Base-by-base conservation (phyloP, 345 rosid genomes). In the Trapa incisa region DNA sequence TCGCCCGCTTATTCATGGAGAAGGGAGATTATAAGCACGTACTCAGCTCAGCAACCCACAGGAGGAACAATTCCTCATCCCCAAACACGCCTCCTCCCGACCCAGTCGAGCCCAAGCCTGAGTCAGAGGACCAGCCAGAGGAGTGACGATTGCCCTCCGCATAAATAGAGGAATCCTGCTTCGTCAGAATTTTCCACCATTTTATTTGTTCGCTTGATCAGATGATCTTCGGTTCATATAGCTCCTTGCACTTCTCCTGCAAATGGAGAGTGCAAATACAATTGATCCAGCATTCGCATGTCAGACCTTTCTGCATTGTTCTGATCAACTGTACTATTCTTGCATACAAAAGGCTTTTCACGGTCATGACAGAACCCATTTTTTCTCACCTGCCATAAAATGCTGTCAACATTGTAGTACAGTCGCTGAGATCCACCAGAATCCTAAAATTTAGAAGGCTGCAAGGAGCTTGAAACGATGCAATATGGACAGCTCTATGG, bases 1-100 rank as follows among this genome's bases (percentile, higher is more conserved):
- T 91, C 43, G 87, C 92, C 67, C 97, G 90, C 73, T 85, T 94
- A 3, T 94, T 95, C 87, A 75, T 91, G 79, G 99, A 85, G 86
- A 95, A 95, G 77, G 99, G 99, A 2, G 88, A 75, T 76, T 95
- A 87, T 68, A 83, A 73, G 70, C 99, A 95, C 63, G 91, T 89
- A 64, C 96, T 95, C 52, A 77, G 87, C 77, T 71, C 87, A 0
- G 83, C 97, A 12, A 42, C 78, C 66, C 96, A 91, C 75, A 85
- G 67, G 79, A 83, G 92, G 69, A 76, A 85, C 17, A 45, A 45
- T 11, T 45, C 48, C 48, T 32, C 79, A 53, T 77, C 87, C 60
- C 66, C 86, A 0, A 57, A 50, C 68, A 77, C 86, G 42, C 80
- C 88, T 4, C 82, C 85, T 15, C 76, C 89, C 1, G 96, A 87